These are phyloP conservation scores for Cyphellophora europaea DNA, from an alignment of 2,329 filamentous ascomycete species.

Conservation along the genomic window DNA sequence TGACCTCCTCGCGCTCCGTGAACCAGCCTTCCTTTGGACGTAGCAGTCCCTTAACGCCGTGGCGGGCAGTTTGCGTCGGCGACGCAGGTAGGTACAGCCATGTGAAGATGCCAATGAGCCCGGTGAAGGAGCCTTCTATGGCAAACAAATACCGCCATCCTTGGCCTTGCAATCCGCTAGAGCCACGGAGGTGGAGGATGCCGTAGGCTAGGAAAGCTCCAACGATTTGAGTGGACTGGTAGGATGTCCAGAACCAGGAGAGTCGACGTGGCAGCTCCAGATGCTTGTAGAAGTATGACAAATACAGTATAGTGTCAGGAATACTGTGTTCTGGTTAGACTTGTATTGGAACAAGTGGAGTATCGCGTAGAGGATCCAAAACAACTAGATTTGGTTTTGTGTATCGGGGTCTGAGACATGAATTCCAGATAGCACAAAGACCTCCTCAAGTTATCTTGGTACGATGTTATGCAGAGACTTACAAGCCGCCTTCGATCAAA, in stretches of 20 bases:
- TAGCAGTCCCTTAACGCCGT: constrained; percentile 38
- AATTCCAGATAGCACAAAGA: too few relatives aligned
- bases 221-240: constrained; percentile 25
- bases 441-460: too few relatives aligned
- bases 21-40: constrained; percentile 51
- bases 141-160: constrained; percentile 33
- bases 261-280: constrained; percentile 59
- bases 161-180: constrained; percentile 33
- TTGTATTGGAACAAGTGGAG: too few relatives aligned
- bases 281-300: constrained; percentile 61
- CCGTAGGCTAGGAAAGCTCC: constrained; percentile 17
- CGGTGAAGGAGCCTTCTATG: constrained; percentile 33
- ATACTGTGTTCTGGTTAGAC: constrained; percentile 35
- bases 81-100: constrained; percentile 32
- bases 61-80: constrained; percentile 36
- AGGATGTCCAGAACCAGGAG: constrained; percentile 62
- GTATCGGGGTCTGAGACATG: too few relatives aligned
- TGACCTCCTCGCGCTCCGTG: constrained; percentile 49
- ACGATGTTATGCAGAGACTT: background rate
- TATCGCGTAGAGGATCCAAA: too few relatives aligned
- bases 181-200: constrained; percentile 26
- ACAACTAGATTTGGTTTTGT: too few relatives aligned
- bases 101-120: constrained; percentile 32
- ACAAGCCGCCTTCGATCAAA: constrained; percentile 31
- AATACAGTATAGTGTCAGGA: constrained; percentile 20